Base-by-base conservation (phyloP, 2,329 filamentous ascomycete genomes). In the Cryphonectria japonica region DNA sequence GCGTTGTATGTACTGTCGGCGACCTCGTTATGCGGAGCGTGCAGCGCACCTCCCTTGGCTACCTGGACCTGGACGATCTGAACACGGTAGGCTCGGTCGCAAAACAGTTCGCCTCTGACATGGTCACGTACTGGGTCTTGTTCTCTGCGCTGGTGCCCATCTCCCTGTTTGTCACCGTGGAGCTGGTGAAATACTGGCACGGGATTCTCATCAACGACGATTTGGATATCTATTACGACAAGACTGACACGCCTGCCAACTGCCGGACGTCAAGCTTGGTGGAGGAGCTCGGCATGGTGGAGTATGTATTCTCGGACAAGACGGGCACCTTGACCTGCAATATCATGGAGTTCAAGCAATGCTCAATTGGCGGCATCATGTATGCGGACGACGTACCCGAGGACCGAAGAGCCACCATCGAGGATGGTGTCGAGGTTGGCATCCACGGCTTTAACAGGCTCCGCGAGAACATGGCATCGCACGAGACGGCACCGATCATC, bases 261-360 rank as follows among this genome's bases (percentile, higher is more conserved):
- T 99, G 96, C 82, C 90, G 96, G 76, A 99, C 96, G 0, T 98
- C 95, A 2, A 98, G 95, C 75, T 85, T 99, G 78, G 96, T 99
- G 14, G 96, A 99, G 82, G 97, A 99, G 78, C 84, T 99, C 61
- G 96, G 96, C 69, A 97, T 98, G 87, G 97, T 99, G 61, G 96
- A 98, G 78, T 99, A 97, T 78, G 96, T 99, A 74, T 99, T 99
- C 80, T 98, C 94, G 0, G 95, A 98, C 85, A 98, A 98, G 85
- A 98, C 95, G 1, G 95, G 95, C 60, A 98, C 95, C 4, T 84
- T 98, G 77, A 98, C 95, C n/a, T 97, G 95, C 83, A 98, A 98
- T 79, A 91, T 94, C 87, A 98, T 99, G 96, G 95, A 98, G 80
- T 99, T 98, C 81, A 94, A 94, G 79, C 94, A 98, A 81, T 97